Evolutionary conservation across 257 asterid species (phyloP).

Genomic region (Solanum clarkiae): DNA sequence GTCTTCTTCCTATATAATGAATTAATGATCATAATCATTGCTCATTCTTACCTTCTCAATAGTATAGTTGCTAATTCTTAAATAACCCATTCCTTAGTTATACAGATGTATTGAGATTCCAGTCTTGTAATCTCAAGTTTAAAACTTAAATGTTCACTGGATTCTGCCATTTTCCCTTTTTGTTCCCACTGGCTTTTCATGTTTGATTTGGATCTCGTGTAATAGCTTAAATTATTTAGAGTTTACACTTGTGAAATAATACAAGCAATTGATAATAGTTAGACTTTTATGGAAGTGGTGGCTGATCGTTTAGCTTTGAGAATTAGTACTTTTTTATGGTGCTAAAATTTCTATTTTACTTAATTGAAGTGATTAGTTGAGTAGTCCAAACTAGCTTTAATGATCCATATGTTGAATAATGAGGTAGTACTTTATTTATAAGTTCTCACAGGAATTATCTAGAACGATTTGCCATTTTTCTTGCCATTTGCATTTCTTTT

Average conservation of each 20-base stretch:
- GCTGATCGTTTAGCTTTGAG: not conserved
- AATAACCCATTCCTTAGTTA: not conserved
- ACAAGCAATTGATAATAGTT: not conserved
- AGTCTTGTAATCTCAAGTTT: not conserved
- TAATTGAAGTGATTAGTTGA: not conserved
- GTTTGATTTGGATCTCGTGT: not conserved
- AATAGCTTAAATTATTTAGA: not conserved
- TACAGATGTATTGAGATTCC: not conserved
- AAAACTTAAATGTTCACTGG: not conserved
- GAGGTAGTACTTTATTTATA: not conserved
- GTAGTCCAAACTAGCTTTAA: not conserved
- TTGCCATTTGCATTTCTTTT: not conserved
- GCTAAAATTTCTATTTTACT: not conserved
- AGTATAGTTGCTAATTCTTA: not conserved
- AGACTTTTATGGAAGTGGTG: not conserved
- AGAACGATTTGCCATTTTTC: not conserved
- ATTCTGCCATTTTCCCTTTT: not conserved
- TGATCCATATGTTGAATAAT: not conserved
- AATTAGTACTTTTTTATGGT: not conserved
- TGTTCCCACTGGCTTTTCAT: not conserved
- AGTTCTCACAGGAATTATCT: not conserved
- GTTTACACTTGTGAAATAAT: not conserved
- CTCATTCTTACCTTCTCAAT: not conserved
- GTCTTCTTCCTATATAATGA: not conserved
- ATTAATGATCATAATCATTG: not conserved